A percentile compares a stretch with the other conserved stretches of the same genome.
phyloP scores from a whole-genome alignment of 2,329 filamentous ascomycete species.

The Daldinia sp. region DNA sequence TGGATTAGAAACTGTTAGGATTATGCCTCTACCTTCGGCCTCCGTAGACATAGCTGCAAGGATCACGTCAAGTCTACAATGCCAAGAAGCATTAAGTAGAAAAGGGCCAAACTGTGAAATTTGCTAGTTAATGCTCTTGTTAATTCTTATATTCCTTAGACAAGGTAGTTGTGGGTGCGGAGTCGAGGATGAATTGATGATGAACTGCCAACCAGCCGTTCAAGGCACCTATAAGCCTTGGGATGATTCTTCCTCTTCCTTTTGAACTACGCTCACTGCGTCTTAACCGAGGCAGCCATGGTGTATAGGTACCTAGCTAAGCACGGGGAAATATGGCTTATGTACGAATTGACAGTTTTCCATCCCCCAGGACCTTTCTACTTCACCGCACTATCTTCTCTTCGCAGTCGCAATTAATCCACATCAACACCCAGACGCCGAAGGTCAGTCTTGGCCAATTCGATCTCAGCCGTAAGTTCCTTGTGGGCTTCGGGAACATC shows the following conservation, averaged over 20 bases:
- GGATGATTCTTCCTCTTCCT: neutral
- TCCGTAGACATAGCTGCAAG: neutral
- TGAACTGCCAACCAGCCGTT: neutral
- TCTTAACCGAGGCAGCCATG: neutral
- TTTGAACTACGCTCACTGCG: neutral
- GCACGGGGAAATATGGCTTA: neutral
- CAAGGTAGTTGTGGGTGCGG: neutral
- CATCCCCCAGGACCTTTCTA: neutral
- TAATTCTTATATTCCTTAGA: neutral
- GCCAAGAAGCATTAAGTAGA: neutral
- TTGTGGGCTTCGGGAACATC: slow-evolving; percentile 91
- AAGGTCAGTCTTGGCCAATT: slow-evolving; percentile 79
- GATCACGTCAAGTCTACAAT: too few species aligned
- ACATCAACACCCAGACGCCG: slow-evolving; percentile 80
- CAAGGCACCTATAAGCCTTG: neutral
- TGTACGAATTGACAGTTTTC: neutral
- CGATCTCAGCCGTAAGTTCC: slow-evolving; percentile 88
- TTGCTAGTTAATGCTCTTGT: neutral
- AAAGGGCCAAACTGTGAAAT: neutral
- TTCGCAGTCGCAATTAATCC: slow-evolving; percentile 67
- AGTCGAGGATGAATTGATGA: neutral
- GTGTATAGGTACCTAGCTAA: neutral
- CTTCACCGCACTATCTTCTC: neutral
- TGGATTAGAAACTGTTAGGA: neutral
- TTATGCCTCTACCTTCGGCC: neutral